Percentiles rank a stretch among this genome's conserved stretches.
phyloP scores from a whole-genome alignment of 148 eudicot species.

The Nyssa sinensis region DNA sequence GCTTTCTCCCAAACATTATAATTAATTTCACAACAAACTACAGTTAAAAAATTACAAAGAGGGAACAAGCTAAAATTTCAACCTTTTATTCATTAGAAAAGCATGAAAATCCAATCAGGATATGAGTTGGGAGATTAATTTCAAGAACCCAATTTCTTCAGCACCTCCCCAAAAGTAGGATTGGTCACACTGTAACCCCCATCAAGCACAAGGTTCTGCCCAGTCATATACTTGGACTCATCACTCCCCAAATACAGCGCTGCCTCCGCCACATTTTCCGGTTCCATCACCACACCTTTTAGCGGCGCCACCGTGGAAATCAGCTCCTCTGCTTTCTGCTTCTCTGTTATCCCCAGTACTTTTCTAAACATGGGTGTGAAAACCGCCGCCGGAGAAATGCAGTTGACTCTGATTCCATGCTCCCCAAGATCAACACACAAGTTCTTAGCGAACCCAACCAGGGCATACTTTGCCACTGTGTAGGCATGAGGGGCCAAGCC shows the following conservation, averaged over 20 bases:
- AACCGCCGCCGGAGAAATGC: slow-evolving; percentile 29
- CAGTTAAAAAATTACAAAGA: too few species aligned
- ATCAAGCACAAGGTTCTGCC: slow-evolving; percentile 36
- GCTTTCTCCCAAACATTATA: too few species aligned
- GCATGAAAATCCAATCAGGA: too few species aligned
- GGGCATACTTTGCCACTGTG: neutral
- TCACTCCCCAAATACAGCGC: slow-evolving; percentile 36
- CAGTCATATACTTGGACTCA: slow-evolving; percentile 33
- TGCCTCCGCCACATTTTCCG: slow-evolving; percentile 34
- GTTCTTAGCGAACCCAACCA: slow-evolving; percentile 4
- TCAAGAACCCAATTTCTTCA: neutral
- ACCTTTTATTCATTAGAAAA: too few species aligned
- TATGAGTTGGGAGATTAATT: too few species aligned
- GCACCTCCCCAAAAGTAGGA: slow-evolving; percentile 4
- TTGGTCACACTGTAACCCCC: slow-evolving; percentile 35
- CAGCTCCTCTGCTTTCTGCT: neutral
- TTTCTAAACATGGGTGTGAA: slow-evolving; percentile 23
- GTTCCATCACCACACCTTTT: slow-evolving; percentile 23
- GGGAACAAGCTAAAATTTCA: too few species aligned
- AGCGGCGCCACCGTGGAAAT: slow-evolving; percentile 9
- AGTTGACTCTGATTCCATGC: slow-evolving; percentile 43
- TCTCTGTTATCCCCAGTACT: neutral
- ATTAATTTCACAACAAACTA: too few species aligned
- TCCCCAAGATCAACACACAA: slow-evolving; percentile 34
- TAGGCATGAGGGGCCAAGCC: slow-evolving; percentile 5